These are phyloP conservation scores for Hyaloscypha variabilis DNA, from an alignment of 495 filamentous ascomycete species.

Conservation along the genomic window DNA sequence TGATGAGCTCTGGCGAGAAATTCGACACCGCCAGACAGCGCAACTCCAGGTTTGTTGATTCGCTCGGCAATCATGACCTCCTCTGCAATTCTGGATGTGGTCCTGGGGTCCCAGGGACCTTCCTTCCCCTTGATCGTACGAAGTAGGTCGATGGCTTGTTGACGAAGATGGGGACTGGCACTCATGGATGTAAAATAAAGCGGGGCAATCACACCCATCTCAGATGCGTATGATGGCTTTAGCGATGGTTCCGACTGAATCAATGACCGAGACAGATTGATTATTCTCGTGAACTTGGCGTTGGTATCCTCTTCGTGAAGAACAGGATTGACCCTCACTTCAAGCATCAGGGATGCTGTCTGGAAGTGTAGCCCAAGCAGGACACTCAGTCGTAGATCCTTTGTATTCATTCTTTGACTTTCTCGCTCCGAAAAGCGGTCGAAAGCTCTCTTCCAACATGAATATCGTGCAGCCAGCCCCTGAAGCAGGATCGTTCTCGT, in stretches of 20 bases:
- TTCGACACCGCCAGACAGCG: background rate
- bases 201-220: slow-evolving; percentile 10
- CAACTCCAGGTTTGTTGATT: background rate
- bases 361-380: slow-evolving; percentile 12
- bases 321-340: slow-evolving; percentile 1
- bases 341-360: slow-evolving; percentile 15
- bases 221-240: background rate
- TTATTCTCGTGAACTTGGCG: background rate
- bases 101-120: slow-evolving; percentile 16
- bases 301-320: background rate
- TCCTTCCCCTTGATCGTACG: slow-evolving; percentile 7
- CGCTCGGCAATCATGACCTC: background rate
- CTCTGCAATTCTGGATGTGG: slow-evolving; percentile 10
- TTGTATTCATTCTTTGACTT: slow-evolving; percentile 2
- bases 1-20: background rate
- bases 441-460: slow-evolving; percentile 15
- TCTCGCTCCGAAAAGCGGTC: slow-evolving; percentile 6
- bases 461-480: background rate
- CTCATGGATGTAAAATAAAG: slow-evolving; percentile 17
- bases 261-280: slow-evolving; percentile 4
- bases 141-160: slow-evolving; percentile 14
- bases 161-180: slow-evolving; percentile 11
- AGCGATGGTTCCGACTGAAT: background rate
- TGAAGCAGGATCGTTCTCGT: background rate
- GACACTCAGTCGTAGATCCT: slow-evolving; percentile 14